phyloP scores from a whole-genome alignment of 371 early-diverging fungal species.

The Syncephalis fuscata region DNA sequence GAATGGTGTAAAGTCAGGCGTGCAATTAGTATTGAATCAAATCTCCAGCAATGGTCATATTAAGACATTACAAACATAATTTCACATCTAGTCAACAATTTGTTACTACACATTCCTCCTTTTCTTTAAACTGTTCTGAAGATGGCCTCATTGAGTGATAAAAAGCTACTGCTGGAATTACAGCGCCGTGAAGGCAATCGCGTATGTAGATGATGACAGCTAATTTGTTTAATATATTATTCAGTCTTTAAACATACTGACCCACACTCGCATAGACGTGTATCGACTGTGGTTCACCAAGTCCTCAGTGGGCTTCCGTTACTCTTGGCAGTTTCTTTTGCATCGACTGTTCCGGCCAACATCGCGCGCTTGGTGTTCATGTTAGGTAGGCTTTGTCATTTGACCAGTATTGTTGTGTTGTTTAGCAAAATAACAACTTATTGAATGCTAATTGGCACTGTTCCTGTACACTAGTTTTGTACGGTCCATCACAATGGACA shows the following conservation, averaged over 20 bases:
- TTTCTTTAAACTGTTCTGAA: no score
- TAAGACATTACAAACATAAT: no score
- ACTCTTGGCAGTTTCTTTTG: slow-evolving; percentile 95
- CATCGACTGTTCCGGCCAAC: slow-evolving; percentile 87
- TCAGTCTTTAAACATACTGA: no score
- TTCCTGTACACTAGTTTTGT: slow-evolving; percentile 58
- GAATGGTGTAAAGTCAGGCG: no score
- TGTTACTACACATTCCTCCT: no score
- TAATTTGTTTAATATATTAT: background rate
- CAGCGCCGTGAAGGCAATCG: slow-evolving; percentile 53
- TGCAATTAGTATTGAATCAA: no score
- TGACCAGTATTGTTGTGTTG: no score
- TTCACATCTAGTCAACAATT: no score
- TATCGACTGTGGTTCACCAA: slow-evolving; percentile 70
- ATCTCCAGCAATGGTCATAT: no score
- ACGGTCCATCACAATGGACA: slow-evolving; percentile 96
- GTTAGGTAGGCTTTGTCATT: slow-evolving; percentile 30
- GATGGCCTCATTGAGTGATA: no score
- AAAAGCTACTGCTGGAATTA: slow-evolving; percentile 19
- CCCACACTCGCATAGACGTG: slow-evolving; percentile 31
- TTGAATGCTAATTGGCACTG: background rate
- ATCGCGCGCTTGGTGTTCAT: slow-evolving; percentile 90
- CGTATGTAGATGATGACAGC: slow-evolving; percentile 10
- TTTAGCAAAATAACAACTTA: no score
- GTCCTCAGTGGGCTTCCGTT: slow-evolving; percentile 90